These are phyloP conservation scores for Saprolegnia diclina DNA, from an alignment of 352 stramenopile species.

Conservation along the genomic window DNA sequence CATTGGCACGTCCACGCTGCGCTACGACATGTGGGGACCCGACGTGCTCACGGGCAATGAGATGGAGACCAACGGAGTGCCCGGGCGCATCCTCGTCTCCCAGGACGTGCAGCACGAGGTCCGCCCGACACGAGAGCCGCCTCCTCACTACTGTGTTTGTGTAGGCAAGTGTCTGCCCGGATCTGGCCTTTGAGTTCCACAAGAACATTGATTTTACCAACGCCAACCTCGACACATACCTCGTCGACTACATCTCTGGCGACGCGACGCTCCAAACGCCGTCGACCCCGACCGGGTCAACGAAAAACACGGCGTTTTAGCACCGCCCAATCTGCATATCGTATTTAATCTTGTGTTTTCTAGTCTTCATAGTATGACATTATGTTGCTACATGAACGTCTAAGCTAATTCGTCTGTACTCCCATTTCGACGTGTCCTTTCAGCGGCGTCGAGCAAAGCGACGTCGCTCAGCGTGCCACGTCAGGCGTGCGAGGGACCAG, in stretches of 20 bases:
- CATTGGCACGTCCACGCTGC: slow-evolving; percentile 80
- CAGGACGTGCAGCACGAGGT: slow-evolving; percentile 68
- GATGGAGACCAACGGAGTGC: slow-evolving; percentile 80
- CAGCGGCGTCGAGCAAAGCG: no score
- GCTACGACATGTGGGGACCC: slow-evolving; percentile 85
- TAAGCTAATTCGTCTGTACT: no score
- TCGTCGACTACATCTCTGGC: slow-evolving; percentile 40
- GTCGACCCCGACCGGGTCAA: neutral
- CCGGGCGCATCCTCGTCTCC: slow-evolving; percentile 74
- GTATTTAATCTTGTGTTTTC: neutral
- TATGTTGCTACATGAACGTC: no score
- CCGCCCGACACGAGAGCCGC: neutral
- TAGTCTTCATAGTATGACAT: no score
- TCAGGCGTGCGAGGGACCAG: neutral
- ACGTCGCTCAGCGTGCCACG: neutral
- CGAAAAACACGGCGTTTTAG: no score
- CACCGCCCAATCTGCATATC: neutral
- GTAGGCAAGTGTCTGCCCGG: slow-evolving; percentile 29
- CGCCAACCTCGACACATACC: slow-evolving; percentile 76
- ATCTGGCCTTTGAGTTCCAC: slow-evolving; percentile 77
- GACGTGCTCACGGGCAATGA: slow-evolving; percentile 81
- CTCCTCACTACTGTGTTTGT: no score
- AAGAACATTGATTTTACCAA: slow-evolving; percentile 77
- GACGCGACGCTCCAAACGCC: neutral
- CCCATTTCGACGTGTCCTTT: no score